Evolutionary conservation across 176 grass and related monocot genomes (phyloP), one percentile per base, ranked within the genome.

Genomic region (Urochloa ruziziensis): DNA sequence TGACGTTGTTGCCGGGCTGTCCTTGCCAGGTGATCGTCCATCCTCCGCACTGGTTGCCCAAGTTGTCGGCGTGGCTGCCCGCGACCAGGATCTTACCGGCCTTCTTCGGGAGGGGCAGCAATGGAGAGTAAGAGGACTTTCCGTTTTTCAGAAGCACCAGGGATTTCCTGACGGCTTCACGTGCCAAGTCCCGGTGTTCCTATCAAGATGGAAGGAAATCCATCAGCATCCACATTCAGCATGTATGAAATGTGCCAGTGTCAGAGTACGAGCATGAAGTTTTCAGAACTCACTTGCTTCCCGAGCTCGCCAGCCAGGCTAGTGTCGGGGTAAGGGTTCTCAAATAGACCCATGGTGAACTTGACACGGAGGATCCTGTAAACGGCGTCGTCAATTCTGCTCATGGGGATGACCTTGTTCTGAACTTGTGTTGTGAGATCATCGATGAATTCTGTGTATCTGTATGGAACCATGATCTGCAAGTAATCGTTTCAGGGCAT

Each of bases 21-120:
- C 93, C 93, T 80, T 95, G 93, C 93, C 93, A 95, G 2, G 82
- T 77, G 36, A 95, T 90, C 0, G 93, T 95, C 93, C 93, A 95
- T 6, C 93, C 93, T 67, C 93, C 93, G 25, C 93, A 95, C 16
- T 95, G 93, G 56, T 68, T 77, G 43, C 90, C 93, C 27, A 95
- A 34, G 81, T 95, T 81, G 25, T 92, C 82, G 1, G 93, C 90
- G 71, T 95, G 93, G 79, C 85, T 90, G 23, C 93, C 93, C 0
- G 88, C 82, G 27, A 95, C 90, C 0, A 95, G 87, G 73, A 95
- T 95, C 65, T 85, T 92, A 27, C 70, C 29, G 0, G 90, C 79
- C 70, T 95, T 95, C 85, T 90, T 95, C 1, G 82, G 82, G 59
- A 92, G 85, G 14, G 93, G 93, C 69, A 95, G 72, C 68, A 92